A percentile compares a stretch with the other conserved stretches of the same genome.
Conservation (phyloP, 805 yeast species). For the Zygosaccharomyces rouxii region DNA sequence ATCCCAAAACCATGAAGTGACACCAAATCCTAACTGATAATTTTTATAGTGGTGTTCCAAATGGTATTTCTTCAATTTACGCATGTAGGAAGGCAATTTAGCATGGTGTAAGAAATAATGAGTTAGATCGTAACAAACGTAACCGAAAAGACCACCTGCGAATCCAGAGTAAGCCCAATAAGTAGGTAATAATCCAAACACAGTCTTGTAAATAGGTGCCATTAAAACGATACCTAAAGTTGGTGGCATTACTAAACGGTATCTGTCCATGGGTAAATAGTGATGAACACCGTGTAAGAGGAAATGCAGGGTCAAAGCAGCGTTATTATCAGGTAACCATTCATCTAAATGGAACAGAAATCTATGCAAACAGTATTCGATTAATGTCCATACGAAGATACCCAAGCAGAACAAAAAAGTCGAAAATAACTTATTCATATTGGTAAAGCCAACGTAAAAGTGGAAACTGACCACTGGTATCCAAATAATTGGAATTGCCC, state of each 20-base stretch:
- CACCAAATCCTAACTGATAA: constrained; percentile 95
- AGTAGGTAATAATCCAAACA: constrained; percentile 72
- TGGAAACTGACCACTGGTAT: constrained; percentile 69
- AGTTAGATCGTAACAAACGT: constrained; percentile 85
- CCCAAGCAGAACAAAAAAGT: constrained; percentile 68
- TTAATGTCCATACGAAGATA: constrained; percentile 86
- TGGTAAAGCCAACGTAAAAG: constrained; percentile 53
- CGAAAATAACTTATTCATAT: constrained; percentile 43
- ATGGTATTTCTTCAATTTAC: constrained; percentile 81
- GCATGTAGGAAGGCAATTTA: constrained; percentile 69
- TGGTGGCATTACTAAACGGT: constrained; percentile 96
- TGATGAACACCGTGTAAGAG: constrained; percentile 94
- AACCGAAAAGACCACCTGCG: constrained; percentile 95
- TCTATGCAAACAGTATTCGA: constrained; percentile 86
- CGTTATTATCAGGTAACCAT: constrained; percentile 73
- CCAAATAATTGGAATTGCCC: constrained; percentile 85
- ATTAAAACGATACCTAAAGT: constrained; percentile 68
- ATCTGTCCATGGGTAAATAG: constrained; percentile 93
- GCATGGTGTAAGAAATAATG: constrained; percentile 93
- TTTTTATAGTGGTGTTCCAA: constrained; percentile 97
- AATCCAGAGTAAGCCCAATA: constrained; percentile 86
- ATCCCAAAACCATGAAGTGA: constrained; percentile 93
- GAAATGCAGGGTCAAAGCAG: constrained; percentile 79
- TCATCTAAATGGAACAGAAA: constrained; percentile 90
- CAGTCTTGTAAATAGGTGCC: constrained; percentile 74